Percentiles rank a stretch among this genome's conserved stretches.
Evolutionary conservation across 345 rosid genomes (phyloP).

Genomic region (Xanthoceras sorbifolium): DNA sequence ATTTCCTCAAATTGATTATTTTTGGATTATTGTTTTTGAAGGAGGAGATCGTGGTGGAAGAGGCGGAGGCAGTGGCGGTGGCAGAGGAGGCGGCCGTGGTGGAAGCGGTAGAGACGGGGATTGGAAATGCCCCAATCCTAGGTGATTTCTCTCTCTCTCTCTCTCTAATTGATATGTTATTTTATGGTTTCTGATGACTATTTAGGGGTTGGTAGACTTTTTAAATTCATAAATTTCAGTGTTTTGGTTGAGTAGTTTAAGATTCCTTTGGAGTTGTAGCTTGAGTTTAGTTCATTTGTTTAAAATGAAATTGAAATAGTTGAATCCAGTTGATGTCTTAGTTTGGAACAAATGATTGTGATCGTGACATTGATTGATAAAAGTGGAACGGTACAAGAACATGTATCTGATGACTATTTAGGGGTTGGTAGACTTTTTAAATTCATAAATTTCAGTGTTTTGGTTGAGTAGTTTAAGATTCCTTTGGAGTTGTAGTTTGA

Average conservation of each 20-base stretch:
- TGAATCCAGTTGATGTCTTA: neutral
- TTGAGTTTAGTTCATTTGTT: neutral
- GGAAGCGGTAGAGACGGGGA: slow-evolving; percentile 94
- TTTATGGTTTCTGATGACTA: neutral
- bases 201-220: neutral
- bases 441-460: neutral
- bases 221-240: neutral
- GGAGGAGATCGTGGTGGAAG: slow-evolving; percentile 84
- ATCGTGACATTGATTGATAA: neutral
- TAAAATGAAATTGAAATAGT: neutral
- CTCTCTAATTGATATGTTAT: neutral
- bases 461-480: neutral
- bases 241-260: neutral
- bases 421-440: too few relatives aligned
- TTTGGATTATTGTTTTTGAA: slow-evolving; percentile 22
- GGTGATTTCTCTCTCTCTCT: slow-evolving; percentile 40
- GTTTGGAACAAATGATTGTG: neutral
- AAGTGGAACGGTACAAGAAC: neutral
- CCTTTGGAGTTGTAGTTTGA: neutral
- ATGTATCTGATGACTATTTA: neutral
- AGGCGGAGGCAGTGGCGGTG: slow-evolving; percentile 57
- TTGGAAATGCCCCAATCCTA: slow-evolving; percentile 91
- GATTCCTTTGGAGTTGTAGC: neutral
- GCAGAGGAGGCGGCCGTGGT: slow-evolving; percentile 64
- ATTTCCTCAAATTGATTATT: slow-evolving; percentile 1